Conservation (phyloP, 805 yeast genomes). For the Yarrowia yakushimensis region DNA sequence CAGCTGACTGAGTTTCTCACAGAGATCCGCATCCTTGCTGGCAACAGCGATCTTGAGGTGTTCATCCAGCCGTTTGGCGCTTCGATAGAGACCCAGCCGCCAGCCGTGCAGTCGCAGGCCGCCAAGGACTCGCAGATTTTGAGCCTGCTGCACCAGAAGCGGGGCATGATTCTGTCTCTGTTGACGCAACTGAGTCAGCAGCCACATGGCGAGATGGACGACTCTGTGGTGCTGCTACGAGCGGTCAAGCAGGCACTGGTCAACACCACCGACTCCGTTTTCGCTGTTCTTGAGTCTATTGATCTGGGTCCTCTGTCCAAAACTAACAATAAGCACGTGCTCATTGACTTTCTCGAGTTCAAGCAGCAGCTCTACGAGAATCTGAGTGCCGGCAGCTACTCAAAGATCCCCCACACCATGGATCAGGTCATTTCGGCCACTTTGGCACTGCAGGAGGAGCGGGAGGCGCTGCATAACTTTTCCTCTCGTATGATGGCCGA, state of each 20-base stretch:
- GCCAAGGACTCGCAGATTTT: constrained; percentile 15
- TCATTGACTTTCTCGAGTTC: constrained; percentile 11
- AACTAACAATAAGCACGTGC: constrained; percentile 22
- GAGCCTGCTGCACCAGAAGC: constrained; percentile 9
- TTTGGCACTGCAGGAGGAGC: constrained; percentile 18
- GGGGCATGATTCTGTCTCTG: constrained; percentile 19
- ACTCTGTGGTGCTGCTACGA: constrained; percentile 6
- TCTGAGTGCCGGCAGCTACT: background rate
- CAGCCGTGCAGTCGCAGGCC: constrained; percentile 1
- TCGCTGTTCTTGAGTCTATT: constrained; percentile 14
- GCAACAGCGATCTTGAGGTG: background rate
- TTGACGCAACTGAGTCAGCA: constrained; percentile 20
- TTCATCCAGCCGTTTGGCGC: constrained; percentile 14
- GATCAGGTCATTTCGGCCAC: constrained; percentile 20
- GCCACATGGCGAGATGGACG: constrained; percentile 18
- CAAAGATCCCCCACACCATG: constrained; percentile 2
- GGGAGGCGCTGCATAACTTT: constrained; percentile 16
- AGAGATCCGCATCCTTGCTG: background rate
- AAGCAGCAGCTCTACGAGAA: constrained; percentile 13
- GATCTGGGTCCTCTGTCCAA: background rate
- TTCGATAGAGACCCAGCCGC: constrained; percentile 16
- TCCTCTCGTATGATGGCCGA: constrained; percentile 17
- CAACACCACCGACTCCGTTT: constrained; percentile 16
- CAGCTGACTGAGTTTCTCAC: constrained; percentile 5
- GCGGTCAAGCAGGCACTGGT: constrained; percentile 17